Evolutionary conservation across 495 filamentous ascomycete species (phyloP).

Genomic region (Friedmanniomyces simplex): DNA sequence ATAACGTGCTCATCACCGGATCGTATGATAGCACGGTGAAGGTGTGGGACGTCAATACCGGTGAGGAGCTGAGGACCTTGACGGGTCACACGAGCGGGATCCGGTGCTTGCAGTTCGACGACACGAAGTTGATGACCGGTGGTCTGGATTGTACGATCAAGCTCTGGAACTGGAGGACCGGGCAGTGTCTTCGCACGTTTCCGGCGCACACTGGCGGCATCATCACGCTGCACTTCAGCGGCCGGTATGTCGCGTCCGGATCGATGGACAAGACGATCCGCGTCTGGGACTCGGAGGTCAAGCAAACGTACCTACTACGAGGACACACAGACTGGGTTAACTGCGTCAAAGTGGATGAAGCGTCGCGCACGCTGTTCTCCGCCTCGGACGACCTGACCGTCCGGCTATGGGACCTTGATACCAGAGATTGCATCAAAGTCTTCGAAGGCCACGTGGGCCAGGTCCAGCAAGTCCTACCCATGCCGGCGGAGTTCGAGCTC

Average conservation of each 20-base stretch:
- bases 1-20: slow-evolving; percentile 82
- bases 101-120: slow-evolving; percentile 84
- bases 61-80: slow-evolving; percentile 72
- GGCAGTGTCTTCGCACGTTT: slow-evolving; percentile 73
- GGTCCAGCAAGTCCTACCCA: slow-evolving; percentile 76
- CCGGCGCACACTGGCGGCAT: slow-evolving; percentile 71
- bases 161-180: slow-evolving; percentile 95
- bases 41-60: slow-evolving; percentile 88
- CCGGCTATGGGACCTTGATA: slow-evolving; percentile 89
- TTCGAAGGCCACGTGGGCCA: slow-evolving; percentile 94
- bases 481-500: slow-evolving; percentile 81
- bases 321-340: slow-evolving; percentile 95
- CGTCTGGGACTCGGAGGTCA: slow-evolving; percentile 85
- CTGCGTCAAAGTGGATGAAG: slow-evolving; percentile 68
- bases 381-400: slow-evolving; percentile 89
- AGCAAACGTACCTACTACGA: slow-evolving; percentile 62
- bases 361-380: slow-evolving; percentile 76
- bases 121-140: slow-evolving; percentile 78
- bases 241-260: slow-evolving; percentile 70
- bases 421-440: slow-evolving; percentile 59
- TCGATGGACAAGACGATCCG: slow-evolving; percentile 84
- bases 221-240: slow-evolving; percentile 76
- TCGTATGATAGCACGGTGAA: slow-evolving; percentile 93
- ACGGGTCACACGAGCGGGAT: slow-evolving; percentile 72
- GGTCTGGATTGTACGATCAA: slow-evolving; percentile 70